Conservation (phyloP, 805 yeast genomes). For the Monosporozyma solicola region DNA sequence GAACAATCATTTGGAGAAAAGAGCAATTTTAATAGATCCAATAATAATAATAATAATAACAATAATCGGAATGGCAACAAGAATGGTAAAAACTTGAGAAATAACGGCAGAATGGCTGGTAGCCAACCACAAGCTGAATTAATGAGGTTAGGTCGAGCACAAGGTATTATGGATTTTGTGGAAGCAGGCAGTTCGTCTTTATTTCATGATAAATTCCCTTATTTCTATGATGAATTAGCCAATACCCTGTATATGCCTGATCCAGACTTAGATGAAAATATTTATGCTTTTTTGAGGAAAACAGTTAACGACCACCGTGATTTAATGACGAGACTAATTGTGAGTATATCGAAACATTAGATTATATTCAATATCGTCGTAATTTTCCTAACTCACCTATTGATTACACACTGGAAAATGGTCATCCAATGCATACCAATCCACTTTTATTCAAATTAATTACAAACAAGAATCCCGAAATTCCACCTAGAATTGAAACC, state of each 20-base stretch:
- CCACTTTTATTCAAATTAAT: not conserved
- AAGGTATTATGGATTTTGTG: not conserved
- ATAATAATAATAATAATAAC: conserved; percentile 3
- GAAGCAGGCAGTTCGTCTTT: not conserved
- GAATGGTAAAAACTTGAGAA: not conserved
- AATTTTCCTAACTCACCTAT: not conserved
- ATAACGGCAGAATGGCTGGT: not conserved
- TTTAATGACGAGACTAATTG: not conserved
- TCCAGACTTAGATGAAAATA: not conserved
- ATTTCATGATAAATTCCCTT: not conserved
- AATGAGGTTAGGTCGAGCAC: not conserved
- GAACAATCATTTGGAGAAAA: not conserved
- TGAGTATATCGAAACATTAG: not conserved
- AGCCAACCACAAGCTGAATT: not conserved
- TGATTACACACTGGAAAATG: not conserved
- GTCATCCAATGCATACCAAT: not conserved
- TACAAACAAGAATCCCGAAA: not conserved
- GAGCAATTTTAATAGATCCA: not conserved
- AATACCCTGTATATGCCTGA: not conserved
- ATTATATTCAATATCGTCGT: not conserved
- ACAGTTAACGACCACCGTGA: too few species aligned
- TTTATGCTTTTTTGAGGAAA: not conserved
- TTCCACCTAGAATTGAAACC: not conserved
- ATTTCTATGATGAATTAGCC: not conserved
- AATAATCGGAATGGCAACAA: conserved; percentile 7